phyloP scores from a whole-genome alignment of 2,329 filamentous ascomycete species.

The Lecanicillium sp. region DNA sequence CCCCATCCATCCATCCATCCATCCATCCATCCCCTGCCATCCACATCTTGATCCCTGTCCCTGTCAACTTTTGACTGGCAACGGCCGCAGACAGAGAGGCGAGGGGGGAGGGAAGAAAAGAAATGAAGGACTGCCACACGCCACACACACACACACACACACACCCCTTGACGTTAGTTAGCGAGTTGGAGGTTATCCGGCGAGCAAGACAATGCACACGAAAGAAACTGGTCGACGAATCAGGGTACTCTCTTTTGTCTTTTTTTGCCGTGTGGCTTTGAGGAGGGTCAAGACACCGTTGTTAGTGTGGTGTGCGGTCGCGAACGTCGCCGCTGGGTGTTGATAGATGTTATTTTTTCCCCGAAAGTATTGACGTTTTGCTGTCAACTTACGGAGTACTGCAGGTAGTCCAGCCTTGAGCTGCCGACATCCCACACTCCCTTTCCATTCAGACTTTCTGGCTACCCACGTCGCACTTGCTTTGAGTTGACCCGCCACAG shows the following conservation, averaged over 20 bases:
- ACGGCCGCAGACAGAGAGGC: background rate
- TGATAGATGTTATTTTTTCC: too few relatives aligned
- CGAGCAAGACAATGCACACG: conserved; percentile 15
- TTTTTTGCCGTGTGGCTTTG: too few relatives aligned
- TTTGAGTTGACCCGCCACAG: too few relatives aligned
- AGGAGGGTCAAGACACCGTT: too few relatives aligned
- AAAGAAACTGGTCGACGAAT: conserved; percentile 12
- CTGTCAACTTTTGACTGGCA: conserved; percentile 2
- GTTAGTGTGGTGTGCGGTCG: too few relatives aligned
- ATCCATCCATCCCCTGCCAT: background rate
- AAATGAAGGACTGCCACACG: conserved; percentile 15
- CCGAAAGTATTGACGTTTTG: too few relatives aligned
- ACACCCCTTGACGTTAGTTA: conserved; percentile 1
- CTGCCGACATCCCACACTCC: conserved; percentile 1
- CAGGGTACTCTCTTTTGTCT: too few relatives aligned
- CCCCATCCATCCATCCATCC: background rate
- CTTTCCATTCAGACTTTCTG: too few relatives aligned
- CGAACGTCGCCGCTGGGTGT: too few relatives aligned
- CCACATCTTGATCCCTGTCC: background rate
- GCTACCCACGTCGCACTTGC: too few relatives aligned
- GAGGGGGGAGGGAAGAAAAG: background rate
- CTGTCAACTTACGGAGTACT: too few relatives aligned
- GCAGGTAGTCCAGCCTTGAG: background rate
- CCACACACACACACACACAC: conserved; percentile 8
- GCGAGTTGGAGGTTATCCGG: conserved; percentile 11